These are phyloP conservation scores for Atkinsonella texensis DNA, from an alignment of 2,329 filamentous ascomycete species.

Conservation along the genomic window DNA sequence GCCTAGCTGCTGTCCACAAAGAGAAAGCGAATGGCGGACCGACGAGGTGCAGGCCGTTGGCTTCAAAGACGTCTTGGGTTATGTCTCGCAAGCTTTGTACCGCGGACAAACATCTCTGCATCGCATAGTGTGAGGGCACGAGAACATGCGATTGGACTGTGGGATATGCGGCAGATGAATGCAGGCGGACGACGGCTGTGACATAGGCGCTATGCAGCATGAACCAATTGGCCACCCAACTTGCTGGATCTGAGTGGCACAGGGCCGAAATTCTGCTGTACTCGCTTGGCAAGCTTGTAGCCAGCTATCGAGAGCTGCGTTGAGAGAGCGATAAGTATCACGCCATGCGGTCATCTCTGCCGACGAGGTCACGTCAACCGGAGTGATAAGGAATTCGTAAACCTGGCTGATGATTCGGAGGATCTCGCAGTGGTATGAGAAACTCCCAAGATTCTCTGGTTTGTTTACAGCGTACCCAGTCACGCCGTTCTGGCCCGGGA, in stretches of 20 bases:
- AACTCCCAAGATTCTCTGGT: constrained; percentile 31
- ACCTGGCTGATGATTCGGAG: constrained; percentile 29
- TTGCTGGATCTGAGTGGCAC: constrained; percentile 32
- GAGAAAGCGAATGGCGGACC: constrained; percentile 33
- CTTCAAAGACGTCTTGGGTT: constrained; percentile 30
- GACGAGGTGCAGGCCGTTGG: constrained; percentile 28
- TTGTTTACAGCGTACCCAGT: constrained; percentile 22
- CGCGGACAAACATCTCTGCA: constrained; percentile 31
- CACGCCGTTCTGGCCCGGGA: constrained; percentile 14
- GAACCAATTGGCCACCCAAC: constrained; percentile 34
- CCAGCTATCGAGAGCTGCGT: constrained; percentile 28
- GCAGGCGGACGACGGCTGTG: constrained; percentile 30
- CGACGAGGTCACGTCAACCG: constrained; percentile 26
- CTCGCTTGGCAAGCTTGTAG: constrained; percentile 30
- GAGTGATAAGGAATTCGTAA: constrained; percentile 28
- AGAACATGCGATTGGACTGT: constrained; percentile 28
- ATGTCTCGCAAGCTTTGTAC: constrained; percentile 32
- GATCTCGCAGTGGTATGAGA: constrained; percentile 34
- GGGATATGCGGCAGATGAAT: constrained; percentile 31
- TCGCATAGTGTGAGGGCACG: constrained; percentile 30
- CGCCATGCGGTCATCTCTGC: constrained; percentile 28
- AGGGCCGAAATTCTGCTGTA: constrained; percentile 33
- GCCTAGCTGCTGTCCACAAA: constrained; percentile 29
- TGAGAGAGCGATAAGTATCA: constrained; percentile 27
- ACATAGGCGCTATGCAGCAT: constrained; percentile 34